A percentile compares a stretch with the other conserved stretches of the same genome.
phyloP scores from a whole-genome alignment of 305 asterid species.

The Fraxinus albicans region DNA sequence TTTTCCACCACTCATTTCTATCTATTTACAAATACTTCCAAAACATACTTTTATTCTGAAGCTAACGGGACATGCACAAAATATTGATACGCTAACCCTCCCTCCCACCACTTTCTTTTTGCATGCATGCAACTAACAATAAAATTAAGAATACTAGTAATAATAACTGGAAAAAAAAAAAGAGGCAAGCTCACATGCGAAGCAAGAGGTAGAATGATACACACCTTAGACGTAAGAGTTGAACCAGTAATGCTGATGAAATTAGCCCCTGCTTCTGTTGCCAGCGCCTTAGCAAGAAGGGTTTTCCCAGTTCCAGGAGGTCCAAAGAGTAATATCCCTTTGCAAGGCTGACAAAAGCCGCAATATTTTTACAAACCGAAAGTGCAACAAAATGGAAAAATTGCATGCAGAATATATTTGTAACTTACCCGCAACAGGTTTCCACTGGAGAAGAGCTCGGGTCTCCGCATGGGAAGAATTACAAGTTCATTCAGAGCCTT shows the following conservation, averaged over 20 bases:
- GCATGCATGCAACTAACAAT: not conserved
- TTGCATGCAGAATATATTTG: not conserved
- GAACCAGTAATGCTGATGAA: slow-evolving; percentile 98
- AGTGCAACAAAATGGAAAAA: slow-evolving; percentile 11
- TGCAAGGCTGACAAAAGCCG: slow-evolving; percentile 77
- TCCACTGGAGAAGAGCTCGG: slow-evolving; percentile 94
- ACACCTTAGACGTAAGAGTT: slow-evolving; percentile 92
- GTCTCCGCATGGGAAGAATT: slow-evolving; percentile 95
- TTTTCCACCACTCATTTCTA: not conserved
- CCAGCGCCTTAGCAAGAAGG: slow-evolving; percentile 95
- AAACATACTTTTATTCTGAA: not conserved
- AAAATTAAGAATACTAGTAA: not conserved
- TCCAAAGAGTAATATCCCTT: slow-evolving; percentile 94
- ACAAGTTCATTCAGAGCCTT: slow-evolving; percentile 90
- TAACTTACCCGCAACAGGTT: slow-evolving; percentile 83
- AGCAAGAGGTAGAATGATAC: not conserved
- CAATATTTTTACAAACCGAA: slow-evolving; percentile 12
- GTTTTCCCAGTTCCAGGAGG: slow-evolving; percentile 99
- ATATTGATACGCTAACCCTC: not conserved
- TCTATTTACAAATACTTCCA: not conserved
- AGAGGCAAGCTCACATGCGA: not conserved
- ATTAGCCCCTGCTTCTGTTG: slow-evolving; percentile 98
- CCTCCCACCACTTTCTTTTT: not conserved
- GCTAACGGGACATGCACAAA: not conserved
- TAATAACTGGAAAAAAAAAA: not conserved